These are phyloP conservation scores for Passiflora organensis DNA, from an alignment of 345 rosid species.

Conservation along the genomic window DNA sequence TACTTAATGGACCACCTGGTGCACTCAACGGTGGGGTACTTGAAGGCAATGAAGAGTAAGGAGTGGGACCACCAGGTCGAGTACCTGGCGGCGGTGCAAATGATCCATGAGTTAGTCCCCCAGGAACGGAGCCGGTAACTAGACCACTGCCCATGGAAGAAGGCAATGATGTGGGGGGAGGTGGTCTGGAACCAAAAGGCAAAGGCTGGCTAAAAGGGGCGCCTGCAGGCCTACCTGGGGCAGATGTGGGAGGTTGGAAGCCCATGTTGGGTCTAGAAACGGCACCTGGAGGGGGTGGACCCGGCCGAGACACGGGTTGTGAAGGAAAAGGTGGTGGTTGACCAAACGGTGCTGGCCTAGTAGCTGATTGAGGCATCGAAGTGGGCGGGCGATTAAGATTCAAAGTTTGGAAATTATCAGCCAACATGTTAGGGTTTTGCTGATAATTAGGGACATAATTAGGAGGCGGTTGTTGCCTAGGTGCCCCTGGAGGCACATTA, in stretches of 20 bases:
- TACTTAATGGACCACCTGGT: slow-evolving; percentile 15
- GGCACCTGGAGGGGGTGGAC: slow-evolving; percentile 42
- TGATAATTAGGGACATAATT: slow-evolving; percentile 47
- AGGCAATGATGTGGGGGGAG: slow-evolving; percentile 43
- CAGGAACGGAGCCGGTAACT: slow-evolving; percentile 17
- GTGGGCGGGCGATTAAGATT: slow-evolving; percentile 48
- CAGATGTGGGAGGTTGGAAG: slow-evolving; percentile 36
- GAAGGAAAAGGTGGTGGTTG: slow-evolving; percentile 55
- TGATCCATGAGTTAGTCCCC: slow-evolving; percentile 25
- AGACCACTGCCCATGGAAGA: slow-evolving; percentile 31
- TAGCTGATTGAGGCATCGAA: slow-evolving; percentile 30
- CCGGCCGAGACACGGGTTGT: slow-evolving; percentile 59
- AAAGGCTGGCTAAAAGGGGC: slow-evolving; percentile 48
- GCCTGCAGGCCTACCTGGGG: slow-evolving; percentile 53
- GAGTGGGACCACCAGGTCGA: slow-evolving; percentile 29
- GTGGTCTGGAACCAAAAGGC: slow-evolving; percentile 58
- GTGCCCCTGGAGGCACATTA: slow-evolving; percentile 90
- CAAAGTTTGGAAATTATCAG: slow-evolving; percentile 63
- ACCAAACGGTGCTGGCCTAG: slow-evolving; percentile 55
- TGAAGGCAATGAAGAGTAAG: slow-evolving; percentile 1
- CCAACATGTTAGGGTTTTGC: slow-evolving; percentile 32
- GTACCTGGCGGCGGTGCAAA: too few species aligned
- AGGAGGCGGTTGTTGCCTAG: slow-evolving; percentile 55
- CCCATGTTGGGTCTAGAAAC: slow-evolving; percentile 41
- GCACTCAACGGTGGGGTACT: slow-evolving; percentile 9